A percentile compares a stretch with the other conserved stretches of the same genome.
Evolutionary conservation across 768 basidiomycete genomes (phyloP).

Genomic region (Suillus decipiens): DNA sequence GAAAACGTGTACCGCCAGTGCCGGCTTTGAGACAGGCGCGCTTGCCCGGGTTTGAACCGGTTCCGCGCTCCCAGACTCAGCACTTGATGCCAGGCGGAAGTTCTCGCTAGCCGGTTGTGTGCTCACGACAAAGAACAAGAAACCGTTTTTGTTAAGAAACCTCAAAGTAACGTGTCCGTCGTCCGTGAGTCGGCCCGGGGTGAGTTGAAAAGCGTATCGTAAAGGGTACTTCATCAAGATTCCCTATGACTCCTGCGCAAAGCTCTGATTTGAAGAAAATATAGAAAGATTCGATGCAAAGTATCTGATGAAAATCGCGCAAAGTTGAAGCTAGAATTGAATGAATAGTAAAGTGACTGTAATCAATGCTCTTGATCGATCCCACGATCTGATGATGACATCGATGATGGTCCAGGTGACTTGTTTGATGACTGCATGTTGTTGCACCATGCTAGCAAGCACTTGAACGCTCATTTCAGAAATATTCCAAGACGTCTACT

Average conservation of each 20-base stretch:
- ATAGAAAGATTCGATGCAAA: not conserved
- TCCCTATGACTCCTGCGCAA: not conserved
- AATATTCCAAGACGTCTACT: not conserved
- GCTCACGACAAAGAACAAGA: not conserved
- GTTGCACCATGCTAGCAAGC: conserved; percentile 7
- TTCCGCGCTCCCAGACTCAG: not conserved
- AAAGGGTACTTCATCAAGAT: not conserved
- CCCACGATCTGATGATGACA: conserved; percentile 5
- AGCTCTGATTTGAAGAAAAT: not conserved
- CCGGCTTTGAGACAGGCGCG: not conserved
- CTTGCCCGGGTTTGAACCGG: not conserved
- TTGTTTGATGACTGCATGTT: not conserved
- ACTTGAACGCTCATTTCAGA: conserved; percentile 4
- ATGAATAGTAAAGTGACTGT: not conserved
- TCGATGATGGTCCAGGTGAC: conserved; percentile 1
- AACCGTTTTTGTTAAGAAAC: too few relatives aligned
- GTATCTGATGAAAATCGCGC: not conserved
- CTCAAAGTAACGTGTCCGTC: too few relatives aligned
- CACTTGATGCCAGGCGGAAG: not conserved
- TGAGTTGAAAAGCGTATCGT: not conserved
- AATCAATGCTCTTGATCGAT: not conserved
- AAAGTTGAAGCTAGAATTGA: not conserved
- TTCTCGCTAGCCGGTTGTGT: too few relatives aligned
- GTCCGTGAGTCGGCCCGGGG: too few relatives aligned
- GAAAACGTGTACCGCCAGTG: not conserved